A percentile compares a stretch with the other conserved stretches of the same genome.
Evolutionary conservation across 345 rosid genomes (phyloP).

Genomic region (Theobroma cacao): DNA sequence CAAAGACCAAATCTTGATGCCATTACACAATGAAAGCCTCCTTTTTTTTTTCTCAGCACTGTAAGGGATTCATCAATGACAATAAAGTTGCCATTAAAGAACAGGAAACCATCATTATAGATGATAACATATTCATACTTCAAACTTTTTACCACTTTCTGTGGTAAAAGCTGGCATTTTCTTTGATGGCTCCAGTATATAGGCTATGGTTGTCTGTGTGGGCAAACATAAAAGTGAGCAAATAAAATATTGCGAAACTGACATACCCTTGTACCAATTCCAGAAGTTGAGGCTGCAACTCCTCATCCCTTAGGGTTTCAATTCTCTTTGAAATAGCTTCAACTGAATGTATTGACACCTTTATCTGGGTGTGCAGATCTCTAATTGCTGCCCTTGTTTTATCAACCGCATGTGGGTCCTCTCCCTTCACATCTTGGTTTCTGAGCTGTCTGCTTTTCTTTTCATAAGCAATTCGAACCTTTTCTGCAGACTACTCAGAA

Average conservation of each 20-base stretch:
- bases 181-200: not conserved
- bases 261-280: constrained; percentile 85
- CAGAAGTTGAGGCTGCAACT: constrained; percentile 87
- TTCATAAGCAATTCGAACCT: constrained; percentile 68
- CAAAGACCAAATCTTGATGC: not conserved
- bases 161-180: not conserved
- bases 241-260: not conserved
- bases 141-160: not conserved
- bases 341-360: constrained; percentile 78
- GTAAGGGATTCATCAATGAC: not conserved
- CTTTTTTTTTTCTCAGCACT: not conserved
- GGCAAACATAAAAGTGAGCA: not conserved
- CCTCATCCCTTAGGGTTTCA: constrained; percentile 86
- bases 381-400: constrained; percentile 71
- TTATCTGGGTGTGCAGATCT: constrained; percentile 79
- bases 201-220: not conserved
- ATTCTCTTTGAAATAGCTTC: constrained; percentile 86
- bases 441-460: constrained; percentile 67
- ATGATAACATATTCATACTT: not conserved
- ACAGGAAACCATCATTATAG: not conserved
- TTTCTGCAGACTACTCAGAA: constrained; percentile 69
- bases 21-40: not conserved
- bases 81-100: not conserved
- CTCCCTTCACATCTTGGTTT: constrained; percentile 82
- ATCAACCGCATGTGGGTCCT: constrained; percentile 52